phyloP scores from a whole-genome alignment of 2,329 filamentous ascomycete genomes.

The Stagonosporopsis chrysanthemi region DNA sequence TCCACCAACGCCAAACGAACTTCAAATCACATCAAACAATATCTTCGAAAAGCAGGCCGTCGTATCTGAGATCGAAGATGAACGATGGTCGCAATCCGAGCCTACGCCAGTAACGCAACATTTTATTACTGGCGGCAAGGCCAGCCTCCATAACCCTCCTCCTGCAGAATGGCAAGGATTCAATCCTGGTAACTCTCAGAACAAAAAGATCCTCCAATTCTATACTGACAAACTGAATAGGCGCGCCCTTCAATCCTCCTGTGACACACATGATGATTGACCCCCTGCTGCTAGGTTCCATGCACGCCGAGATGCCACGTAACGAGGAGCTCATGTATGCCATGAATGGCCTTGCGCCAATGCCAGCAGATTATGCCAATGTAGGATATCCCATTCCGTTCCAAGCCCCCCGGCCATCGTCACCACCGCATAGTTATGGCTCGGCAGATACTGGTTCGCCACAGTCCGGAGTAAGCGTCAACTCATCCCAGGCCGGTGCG shows the following conservation, averaged over 20 bases:
- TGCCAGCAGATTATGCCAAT: constrained; percentile 41
- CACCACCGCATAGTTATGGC: constrained; percentile 45
- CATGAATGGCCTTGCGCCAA: constrained; percentile 48
- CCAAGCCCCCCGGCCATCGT: constrained; percentile 41
- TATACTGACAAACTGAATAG: constrained; percentile 19
- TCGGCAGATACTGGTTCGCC: constrained; percentile 48
- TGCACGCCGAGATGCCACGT: constrained; percentile 44
- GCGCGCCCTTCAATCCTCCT: constrained; percentile 38
- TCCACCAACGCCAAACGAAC: constrained; percentile 38
- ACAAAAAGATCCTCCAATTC: neutral
- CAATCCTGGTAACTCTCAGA: constrained; percentile 30
- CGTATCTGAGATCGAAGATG: constrained; percentile 47
- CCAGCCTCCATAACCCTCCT: constrained; percentile 33
- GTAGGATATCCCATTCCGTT: constrained; percentile 46
- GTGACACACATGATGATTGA: constrained; percentile 50
- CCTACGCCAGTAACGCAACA: constrained; percentile 46
- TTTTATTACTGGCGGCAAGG: constrained; percentile 36
- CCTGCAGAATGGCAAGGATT: constrained; percentile 43
- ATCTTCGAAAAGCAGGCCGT: constrained; percentile 39
- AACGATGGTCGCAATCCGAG: constrained; percentile 48
- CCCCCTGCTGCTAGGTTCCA: constrained; percentile 44
- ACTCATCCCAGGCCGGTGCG: constrained; percentile 43
- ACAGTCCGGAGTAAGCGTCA: constrained; percentile 44
- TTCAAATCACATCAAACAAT: constrained; percentile 31
- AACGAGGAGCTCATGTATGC: constrained; percentile 48